Conservation (phyloP, 2,329 filamentous ascomycete genomes). For the Fusarium subtropicale region DNA sequence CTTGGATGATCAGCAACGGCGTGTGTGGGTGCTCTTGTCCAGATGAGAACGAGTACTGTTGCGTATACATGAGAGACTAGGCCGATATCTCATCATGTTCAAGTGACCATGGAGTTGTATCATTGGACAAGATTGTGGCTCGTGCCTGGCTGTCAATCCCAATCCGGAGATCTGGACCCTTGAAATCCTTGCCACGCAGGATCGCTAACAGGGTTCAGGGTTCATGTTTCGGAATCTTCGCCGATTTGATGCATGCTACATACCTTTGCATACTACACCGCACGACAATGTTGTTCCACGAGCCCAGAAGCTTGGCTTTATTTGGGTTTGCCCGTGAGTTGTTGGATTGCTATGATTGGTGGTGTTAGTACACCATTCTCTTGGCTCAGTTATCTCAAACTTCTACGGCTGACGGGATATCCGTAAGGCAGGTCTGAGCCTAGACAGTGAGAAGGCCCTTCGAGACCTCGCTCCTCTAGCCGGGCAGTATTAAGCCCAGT, state of each 20-base stretch:
- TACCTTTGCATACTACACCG: slow-evolving; percentile 1
- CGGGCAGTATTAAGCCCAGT: slow-evolving; percentile 21
- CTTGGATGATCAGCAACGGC: background rate
- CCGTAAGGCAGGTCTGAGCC: slow-evolving; percentile 16
- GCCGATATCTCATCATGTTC: background rate
- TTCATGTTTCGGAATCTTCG: slow-evolving; percentile 32
- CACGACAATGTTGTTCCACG: slow-evolving; percentile 4
- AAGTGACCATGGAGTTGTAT: slow-evolving; percentile 3
- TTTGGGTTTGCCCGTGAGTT: slow-evolving; percentile 17
- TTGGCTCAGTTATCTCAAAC: slow-evolving; percentile 3
- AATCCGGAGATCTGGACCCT: slow-evolving; percentile 38
- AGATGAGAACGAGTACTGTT: background rate
- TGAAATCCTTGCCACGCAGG: slow-evolving; percentile 30
- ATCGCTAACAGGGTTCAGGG: slow-evolving; percentile 44
- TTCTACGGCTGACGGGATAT: slow-evolving; percentile 8
- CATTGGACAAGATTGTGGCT: slow-evolving; percentile 29
- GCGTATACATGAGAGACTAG: background rate
- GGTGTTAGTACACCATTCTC: slow-evolving; percentile 1
- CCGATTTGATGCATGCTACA: slow-evolving; percentile 32
- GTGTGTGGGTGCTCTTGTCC: background rate
- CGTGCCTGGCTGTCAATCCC: slow-evolving; percentile 30
- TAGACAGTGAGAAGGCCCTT: background rate
- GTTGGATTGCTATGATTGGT: slow-evolving; percentile 9
- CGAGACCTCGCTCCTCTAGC: slow-evolving; percentile 6
- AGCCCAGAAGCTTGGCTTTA: slow-evolving; percentile 27